These are phyloP conservation scores for Candida ortonii DNA, from an alignment of 805 yeast species.

Conservation along the genomic window DNA sequence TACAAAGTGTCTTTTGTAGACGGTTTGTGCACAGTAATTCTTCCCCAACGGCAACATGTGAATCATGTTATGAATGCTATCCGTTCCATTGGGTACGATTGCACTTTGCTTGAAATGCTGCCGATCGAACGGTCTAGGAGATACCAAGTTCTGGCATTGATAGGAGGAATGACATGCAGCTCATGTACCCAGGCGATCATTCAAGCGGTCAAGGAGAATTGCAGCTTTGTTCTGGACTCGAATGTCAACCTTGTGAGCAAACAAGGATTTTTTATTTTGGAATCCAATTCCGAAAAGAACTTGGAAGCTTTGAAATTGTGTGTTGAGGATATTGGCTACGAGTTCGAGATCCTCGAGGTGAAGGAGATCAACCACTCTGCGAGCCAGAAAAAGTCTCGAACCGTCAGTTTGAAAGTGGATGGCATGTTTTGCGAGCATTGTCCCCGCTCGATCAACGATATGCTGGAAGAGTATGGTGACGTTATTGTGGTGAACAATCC, in stretches of 20 bases:
- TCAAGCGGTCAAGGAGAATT: conserved; percentile 42
- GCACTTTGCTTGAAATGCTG: conserved; percentile 53
- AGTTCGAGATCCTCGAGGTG: conserved; percentile 45
- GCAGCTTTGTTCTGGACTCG: conserved; percentile 49
- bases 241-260: conserved; percentile 59
- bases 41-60: conserved; percentile 51
- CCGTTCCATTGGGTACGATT: conserved; percentile 45
- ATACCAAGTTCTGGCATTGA: conserved; percentile 54
- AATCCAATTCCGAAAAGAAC: conserved; percentile 35
- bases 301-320: conserved; percentile 44
- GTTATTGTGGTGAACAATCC: conserved; percentile 55
- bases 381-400: conserved; percentile 49
- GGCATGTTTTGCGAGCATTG: conserved; percentile 76
- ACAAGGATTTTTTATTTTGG: conserved; percentile 59
- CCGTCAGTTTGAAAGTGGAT: conserved; percentile 51
- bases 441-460: conserved; percentile 52
- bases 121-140: conserved; percentile 52
- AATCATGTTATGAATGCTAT: conserved; percentile 47
- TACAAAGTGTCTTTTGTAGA: conserved; percentile 37
- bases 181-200: conserved; percentile 60
- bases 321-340: conserved; percentile 68
- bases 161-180: conserved; percentile 76
- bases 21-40: conserved; percentile 50
- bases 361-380: conserved; percentile 46
- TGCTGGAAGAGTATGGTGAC: conserved; percentile 51